Percentiles rank a stretch among this genome's conserved stretches.
Conservation (phyloP, 352 stramenopile species). For the Globisporangium sylvaticum region DNA sequence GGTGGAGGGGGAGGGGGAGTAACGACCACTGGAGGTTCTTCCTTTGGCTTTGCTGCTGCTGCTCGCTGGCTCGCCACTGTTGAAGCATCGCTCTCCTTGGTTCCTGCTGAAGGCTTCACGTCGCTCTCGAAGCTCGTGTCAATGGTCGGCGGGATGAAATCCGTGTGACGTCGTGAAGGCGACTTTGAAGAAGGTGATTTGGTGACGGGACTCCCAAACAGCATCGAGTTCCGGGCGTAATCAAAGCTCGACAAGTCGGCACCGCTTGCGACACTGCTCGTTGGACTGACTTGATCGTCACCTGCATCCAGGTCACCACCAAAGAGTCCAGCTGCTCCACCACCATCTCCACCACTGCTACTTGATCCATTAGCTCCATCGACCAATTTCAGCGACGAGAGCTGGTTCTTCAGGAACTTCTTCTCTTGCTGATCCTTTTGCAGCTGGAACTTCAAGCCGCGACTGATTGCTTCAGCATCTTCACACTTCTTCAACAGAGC, state of each 20-base stretch:
- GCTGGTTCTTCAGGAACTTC: slow-evolving; percentile 66
- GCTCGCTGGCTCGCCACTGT: background rate
- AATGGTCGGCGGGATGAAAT: background rate
- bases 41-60: background rate
- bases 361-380: background rate
- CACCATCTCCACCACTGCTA: background rate
- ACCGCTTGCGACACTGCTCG: slow-evolving; percentile 37
- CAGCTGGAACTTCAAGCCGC: slow-evolving; percentile 65
- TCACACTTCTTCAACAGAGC: slow-evolving; percentile 50
- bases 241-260: slow-evolving; percentile 66
- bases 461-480: slow-evolving; percentile 62
- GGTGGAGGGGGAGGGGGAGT: slow-evolving; percentile 16
- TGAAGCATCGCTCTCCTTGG: background rate
- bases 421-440: slow-evolving; percentile 78
- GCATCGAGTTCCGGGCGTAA: slow-evolving; percentile 23
- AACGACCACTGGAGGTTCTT: background rate
- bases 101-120: background rate
- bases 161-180: background rate
- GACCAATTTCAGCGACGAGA: slow-evolving; percentile 31
- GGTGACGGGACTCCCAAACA: slow-evolving; percentile 18
- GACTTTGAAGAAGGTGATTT: slow-evolving; percentile 4
- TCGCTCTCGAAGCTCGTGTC: slow-evolving; percentile 8
- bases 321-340: slow-evolving; percentile 16
- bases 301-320: slow-evolving; percentile 3
- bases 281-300: slow-evolving; percentile 23